Evolutionary conservation across 169 alveolate species (phyloP).

Genomic region (Pseudocohnilembus persalinus): DNA sequence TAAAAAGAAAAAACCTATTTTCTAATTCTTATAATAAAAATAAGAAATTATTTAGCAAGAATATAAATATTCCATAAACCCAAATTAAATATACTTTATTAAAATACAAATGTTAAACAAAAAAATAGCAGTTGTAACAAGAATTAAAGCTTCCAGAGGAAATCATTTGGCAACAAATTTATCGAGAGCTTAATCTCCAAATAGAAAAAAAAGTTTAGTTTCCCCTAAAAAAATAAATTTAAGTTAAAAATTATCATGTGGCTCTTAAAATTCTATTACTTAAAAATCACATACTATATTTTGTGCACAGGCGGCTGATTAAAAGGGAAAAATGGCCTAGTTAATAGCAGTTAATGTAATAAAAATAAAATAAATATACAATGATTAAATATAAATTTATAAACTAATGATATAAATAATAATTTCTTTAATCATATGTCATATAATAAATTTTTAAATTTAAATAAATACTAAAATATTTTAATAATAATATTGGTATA

Average conservation of each 20-base stretch:
- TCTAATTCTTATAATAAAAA: no score
- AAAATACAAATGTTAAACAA: no score
- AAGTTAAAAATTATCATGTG: no score
- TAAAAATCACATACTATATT: no score
- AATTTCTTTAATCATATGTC: no score
- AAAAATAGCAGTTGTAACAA: not conserved
- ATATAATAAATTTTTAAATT: no score
- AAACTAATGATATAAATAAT: no score
- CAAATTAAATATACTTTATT: not conserved
- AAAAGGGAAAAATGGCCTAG: not conserved
- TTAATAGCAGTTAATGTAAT: not conserved
- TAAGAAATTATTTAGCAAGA: not conserved
- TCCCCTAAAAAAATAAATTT: not conserved
- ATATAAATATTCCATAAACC: no score
- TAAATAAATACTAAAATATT: no score
- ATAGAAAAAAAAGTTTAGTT: not conserved
- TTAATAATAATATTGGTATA: no score
- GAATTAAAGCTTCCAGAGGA: not conserved
- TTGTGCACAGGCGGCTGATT: not conserved
- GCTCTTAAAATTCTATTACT: not conserved
- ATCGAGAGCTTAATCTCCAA: not conserved
- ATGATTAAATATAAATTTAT: no score
- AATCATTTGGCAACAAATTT: not conserved
- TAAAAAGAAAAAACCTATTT: not conserved
- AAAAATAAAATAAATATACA: no score